These are phyloP conservation scores for Trichoderma reesei DNA, from an alignment of 495 filamentous ascomycete genomes.

Conservation along the genomic window DNA sequence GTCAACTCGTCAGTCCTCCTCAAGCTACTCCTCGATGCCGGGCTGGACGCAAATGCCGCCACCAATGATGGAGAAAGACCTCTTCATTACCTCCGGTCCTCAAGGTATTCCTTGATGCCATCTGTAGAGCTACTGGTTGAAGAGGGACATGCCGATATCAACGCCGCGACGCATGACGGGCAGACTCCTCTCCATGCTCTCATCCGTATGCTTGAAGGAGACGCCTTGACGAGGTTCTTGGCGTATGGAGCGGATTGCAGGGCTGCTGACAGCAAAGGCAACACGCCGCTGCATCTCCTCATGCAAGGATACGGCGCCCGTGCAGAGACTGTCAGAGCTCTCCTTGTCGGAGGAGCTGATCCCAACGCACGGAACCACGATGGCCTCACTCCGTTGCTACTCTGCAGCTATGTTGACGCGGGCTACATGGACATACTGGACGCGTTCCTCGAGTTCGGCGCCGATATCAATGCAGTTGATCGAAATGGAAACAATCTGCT, in stretches of 20 bases:
- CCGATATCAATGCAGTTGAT: neutral
- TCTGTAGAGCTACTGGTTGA: neutral
- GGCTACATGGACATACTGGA: neutral
- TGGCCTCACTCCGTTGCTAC: neutral
- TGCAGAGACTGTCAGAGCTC: neutral
- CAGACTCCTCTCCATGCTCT: neutral
- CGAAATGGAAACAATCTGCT: neutral
- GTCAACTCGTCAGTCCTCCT: neutral
- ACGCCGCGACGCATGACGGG: neutral
- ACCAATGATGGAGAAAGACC: neutral
- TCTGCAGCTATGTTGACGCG: neutral
- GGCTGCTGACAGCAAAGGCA: neutral
- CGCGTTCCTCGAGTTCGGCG: neutral
- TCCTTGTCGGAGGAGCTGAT: neutral
- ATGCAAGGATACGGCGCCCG: neutral
- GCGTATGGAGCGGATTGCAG: neutral
- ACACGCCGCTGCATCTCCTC: neutral
- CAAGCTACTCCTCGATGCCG: neutral
- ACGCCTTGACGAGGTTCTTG: neutral
- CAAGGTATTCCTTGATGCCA: neutral
- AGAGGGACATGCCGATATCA: neutral
- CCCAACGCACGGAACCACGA: neutral
- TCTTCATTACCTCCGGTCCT: neutral
- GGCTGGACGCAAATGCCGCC: neutral
- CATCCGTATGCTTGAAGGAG: too few relatives aligned